These are phyloP conservation scores for Monosporascus sp. DNA, from an alignment of 2,329 filamentous ascomycete genomes.

Conservation along the genomic window DNA sequence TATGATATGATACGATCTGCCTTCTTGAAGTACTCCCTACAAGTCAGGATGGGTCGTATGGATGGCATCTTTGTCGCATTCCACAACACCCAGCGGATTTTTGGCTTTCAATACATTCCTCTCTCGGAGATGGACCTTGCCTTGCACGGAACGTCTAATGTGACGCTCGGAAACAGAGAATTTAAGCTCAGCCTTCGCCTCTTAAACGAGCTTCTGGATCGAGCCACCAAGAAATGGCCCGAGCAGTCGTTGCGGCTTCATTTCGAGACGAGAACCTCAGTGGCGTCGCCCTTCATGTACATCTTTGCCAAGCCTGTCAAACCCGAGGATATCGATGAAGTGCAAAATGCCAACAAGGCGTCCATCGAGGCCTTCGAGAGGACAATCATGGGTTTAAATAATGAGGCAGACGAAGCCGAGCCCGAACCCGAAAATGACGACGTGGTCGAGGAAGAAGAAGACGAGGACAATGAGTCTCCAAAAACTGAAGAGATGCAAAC, in stretches of 20 bases:
- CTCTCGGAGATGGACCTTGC: slow-evolving; percentile 83
- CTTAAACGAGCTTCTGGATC: slow-evolving; percentile 73
- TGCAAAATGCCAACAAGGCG: slow-evolving; percentile 64
- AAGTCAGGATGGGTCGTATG: slow-evolving; percentile 96
- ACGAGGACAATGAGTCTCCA: slow-evolving; percentile 13
- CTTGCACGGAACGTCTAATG: slow-evolving; percentile 71
- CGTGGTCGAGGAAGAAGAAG: slow-evolving; percentile 12
- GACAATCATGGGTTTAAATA: slow-evolving; percentile 48
- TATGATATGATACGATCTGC: slow-evolving; percentile 94
- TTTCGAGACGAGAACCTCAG: slow-evolving; percentile 66
- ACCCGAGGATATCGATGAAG: slow-evolving; percentile 62
- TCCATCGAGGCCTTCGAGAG: slow-evolving; percentile 66
- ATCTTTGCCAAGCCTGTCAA: slow-evolving; percentile 84
- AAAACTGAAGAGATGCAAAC: slow-evolving; percentile 23
- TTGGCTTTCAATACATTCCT: slow-evolving; percentile 93
- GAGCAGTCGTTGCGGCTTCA: slow-evolving; percentile 71
- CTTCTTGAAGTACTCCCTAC: slow-evolving; percentile 93
- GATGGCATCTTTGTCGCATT: slow-evolving; percentile 97
- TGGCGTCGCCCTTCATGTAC: slow-evolving; percentile 64
- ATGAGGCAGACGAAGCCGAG: slow-evolving; percentile 23
- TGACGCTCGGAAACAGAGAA: slow-evolving; percentile 69
- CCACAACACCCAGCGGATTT: slow-evolving; percentile 92
- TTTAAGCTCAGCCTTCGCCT: slow-evolving; percentile 77
- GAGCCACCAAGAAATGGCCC: slow-evolving; percentile 70
- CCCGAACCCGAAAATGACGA: slow-evolving; percentile 13